Conservation (phyloP, 495 filamentous ascomycete species). For the Trypethelium eluteriae region DNA sequence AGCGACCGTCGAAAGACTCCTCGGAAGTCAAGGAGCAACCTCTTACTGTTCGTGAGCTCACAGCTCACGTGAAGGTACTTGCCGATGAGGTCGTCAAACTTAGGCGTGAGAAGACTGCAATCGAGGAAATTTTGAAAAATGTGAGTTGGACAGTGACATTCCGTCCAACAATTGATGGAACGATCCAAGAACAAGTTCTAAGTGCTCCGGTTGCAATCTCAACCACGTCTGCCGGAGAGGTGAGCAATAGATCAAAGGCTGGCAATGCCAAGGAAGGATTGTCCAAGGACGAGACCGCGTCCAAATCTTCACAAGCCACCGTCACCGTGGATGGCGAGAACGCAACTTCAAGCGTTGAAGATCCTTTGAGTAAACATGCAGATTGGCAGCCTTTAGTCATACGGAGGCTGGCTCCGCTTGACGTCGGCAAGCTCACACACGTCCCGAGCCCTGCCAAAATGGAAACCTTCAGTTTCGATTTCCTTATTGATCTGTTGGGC, state of each 20-base stretch:
- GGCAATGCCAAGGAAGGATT: neutral
- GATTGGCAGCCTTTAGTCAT: constrained; percentile 20
- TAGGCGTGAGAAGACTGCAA: neutral
- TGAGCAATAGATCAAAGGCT: neutral
- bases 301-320: neutral
- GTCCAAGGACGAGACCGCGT: neutral
- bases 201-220: neutral
- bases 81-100: neutral
- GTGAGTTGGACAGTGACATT: constrained; percentile 1
- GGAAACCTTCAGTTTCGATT: constrained; percentile 30
- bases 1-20: neutral
- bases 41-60: neutral
- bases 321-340: neutral
- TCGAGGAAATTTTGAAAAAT: neutral
- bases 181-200: neutral
- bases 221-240: neutral
- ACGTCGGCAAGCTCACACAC: neutral
- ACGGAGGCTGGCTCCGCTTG: constrained; percentile 16
- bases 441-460: neutral
- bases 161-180: neutral
- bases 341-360: neutral
- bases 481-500: constrained; percentile 27
- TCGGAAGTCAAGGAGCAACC: neutral
- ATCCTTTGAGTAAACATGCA: neutral
- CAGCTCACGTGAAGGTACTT: neutral